These are phyloP conservation scores for Ceratocystis colombiana DNA, from an alignment of 2,329 filamentous ascomycete genomes.

Conservation along the genomic window DNA sequence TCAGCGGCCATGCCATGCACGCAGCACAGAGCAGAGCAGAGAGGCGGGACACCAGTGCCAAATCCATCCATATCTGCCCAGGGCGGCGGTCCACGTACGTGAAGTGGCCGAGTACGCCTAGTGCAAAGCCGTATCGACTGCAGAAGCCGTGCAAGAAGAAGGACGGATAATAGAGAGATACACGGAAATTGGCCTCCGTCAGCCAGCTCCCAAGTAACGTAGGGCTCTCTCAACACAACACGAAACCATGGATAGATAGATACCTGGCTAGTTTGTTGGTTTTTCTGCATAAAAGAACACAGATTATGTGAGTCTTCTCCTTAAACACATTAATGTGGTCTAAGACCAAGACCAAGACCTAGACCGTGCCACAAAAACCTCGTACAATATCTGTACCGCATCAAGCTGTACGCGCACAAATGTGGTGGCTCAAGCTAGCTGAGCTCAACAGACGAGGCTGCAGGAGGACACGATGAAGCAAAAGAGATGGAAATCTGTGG, in stretches of 20 bases:
- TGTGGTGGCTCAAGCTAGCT: conserved; percentile 1
- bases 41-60: not conserved
- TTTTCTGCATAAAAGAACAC: conserved; percentile 6
- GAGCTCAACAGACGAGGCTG: conserved; percentile 8
- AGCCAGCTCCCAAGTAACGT: not conserved
- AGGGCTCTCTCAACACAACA: not conserved
- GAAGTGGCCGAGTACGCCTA: not conserved
- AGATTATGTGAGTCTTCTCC: not conserved
- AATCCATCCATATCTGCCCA: not conserved
- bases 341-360: conserved; percentile 1
- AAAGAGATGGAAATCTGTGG: conserved; percentile 2
- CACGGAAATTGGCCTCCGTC: not conserved
- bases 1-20: not conserved
- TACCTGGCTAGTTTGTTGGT: not conserved
- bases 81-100: not conserved
- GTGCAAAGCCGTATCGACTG: not conserved
- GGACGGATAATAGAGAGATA: not conserved
- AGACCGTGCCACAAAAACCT: conserved; percentile 3
- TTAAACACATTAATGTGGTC: conserved; percentile 1
- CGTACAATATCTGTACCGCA: conserved; percentile 9
- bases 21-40: not conserved
- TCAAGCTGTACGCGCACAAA: not conserved
- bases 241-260: not conserved
- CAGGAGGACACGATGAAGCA: conserved; percentile 4
- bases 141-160: not conserved